Conservation (phyloP, 2,329 filamentous ascomycete species). For the Fusarium lateritium region DNA sequence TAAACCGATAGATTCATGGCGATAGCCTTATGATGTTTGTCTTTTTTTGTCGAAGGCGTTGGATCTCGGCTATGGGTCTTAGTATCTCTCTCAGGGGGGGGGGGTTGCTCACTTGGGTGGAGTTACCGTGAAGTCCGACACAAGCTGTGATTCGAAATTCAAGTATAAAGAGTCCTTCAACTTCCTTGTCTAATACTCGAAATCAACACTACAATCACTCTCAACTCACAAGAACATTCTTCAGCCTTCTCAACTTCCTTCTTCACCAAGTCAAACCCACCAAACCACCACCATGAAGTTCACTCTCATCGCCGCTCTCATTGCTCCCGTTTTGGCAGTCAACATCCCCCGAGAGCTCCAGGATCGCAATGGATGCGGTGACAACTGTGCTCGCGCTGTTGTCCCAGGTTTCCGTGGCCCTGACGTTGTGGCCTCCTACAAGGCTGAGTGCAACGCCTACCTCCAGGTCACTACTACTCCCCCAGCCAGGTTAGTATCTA, state of each 20-base stretch:
- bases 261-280: background rate
- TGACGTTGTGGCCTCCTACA: constrained; percentile 23
- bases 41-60: background rate
- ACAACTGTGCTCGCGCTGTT: constrained; percentile 42
- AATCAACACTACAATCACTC: background rate
- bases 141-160: background rate
- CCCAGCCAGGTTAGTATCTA: constrained; percentile 20
- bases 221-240: background rate
- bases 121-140: too few species aligned
- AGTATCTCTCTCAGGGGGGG: background rate
- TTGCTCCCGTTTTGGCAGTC: constrained; percentile 29
- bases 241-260: background rate
- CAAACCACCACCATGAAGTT: constrained; percentile 37
- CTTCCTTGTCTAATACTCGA: background rate
- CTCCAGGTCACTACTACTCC: constrained; percentile 38
- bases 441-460: constrained; percentile 41
- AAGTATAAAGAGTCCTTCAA: constrained; percentile 20
- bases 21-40: constrained; percentile 12
- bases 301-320: constrained; percentile 34
- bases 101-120: background rate
- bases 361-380: constrained; percentile 30
- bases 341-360: constrained; percentile 37
- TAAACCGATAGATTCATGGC: constrained; percentile 14
- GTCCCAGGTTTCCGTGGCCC: constrained; percentile 34
- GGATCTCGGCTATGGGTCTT: background rate